Base-by-base conservation (phyloP, 164 flowering plant species). In the Malania oleifera region DNA sequence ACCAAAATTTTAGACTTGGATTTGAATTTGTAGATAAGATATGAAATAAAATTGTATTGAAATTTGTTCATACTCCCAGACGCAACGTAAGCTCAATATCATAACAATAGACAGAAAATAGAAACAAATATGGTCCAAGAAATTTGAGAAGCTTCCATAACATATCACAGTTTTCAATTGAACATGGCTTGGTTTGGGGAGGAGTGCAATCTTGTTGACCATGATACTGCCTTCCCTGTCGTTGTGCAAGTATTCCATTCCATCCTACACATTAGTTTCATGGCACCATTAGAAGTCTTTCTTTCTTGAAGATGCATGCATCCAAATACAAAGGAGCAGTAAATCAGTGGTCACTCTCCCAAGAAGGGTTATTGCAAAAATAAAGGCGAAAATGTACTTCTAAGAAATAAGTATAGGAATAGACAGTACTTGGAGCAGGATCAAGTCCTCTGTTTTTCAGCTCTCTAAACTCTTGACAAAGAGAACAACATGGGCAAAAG, bases 401-500 rank as follows among this genome's bases (percentile, higher is more conserved):
- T 39, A 5, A 35, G 1, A 12, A 34, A n/a, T n/a, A n/a, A 10
- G 25, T 17, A 20, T 15, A 23, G 47, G 26, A 9, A 9, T 24
- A 3, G 61, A 22, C 20, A 22, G 38, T 73, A 76, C 80, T 75
- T 35, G 73, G 39, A 52, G 75, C 60, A 47, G 77, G 80, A 52
- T 73, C 70, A 22, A 73, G 69, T 26, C 69, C 69, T 60, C 75
- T 57, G 23, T 15, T 52, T 47, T 63, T 39, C 12, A 73, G 77
- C 59, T 76, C 77, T 23, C 77, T 41, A 51, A 59, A 71, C 46
- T 77, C 78, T 39, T 82, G 84, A 47, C 79, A 75, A 64, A 82
- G 78, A 38, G 86, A 64, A 68, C 87, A 82, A 50, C 66, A 72
- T 28, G 76, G 71, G 41, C 79, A 82, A 63, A 75, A 68, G 24